Base-by-base conservation (phyloP, 495 filamentous ascomycete species). In the Neurospora sp. region DNA sequence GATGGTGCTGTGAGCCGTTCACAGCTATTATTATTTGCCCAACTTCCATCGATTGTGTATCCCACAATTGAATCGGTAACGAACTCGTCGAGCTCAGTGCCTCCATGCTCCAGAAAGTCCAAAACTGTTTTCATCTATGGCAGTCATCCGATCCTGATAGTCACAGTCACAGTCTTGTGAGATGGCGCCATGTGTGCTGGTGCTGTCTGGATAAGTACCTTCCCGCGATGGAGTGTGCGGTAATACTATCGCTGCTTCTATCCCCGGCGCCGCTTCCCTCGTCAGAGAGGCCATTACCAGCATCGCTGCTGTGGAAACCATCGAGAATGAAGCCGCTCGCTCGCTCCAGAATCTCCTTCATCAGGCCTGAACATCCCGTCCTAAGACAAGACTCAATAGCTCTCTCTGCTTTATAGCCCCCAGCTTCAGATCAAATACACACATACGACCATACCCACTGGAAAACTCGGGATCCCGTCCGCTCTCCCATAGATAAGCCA, bases 391-490 rank as follows among this genome's bases (percentile, higher is more conserved):
- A n/a, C 41, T 3, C 16, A 44, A 44, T 44, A 1, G 0, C 16
- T n/a, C 41, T 44, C 41, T 42, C 14, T 6, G 0, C 41, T 44
- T 44, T 1, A 44, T 44, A 44, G 2, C 6, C 41, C 16, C 41
- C 16, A 17, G 41, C 41, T 3, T n/a, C 16, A 44, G 17, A 8
- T 2, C 0, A 44, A 44, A 44, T 8, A 40, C 0, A 40, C 69
- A 81, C 79, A 81, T 85, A 83, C 83, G 81, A 83, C 83, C 83
- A 84, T 79, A 84, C 71, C 78, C 76, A 77, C 45, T 76, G 74
- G 83, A 84, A 72, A 79, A 81, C 75, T 80, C 81, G 83, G 82
- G 79, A 83, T 83, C 83, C 84, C 82, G 84, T 85, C 82, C 81
- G 84, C 81, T 85, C 84, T 83, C 78, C 82, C 83, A 77, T 84